These are phyloP conservation scores for Tulasnella sp. DNA, from an alignment of 768 basidiomycete genomes.

Conservation along the genomic window DNA sequence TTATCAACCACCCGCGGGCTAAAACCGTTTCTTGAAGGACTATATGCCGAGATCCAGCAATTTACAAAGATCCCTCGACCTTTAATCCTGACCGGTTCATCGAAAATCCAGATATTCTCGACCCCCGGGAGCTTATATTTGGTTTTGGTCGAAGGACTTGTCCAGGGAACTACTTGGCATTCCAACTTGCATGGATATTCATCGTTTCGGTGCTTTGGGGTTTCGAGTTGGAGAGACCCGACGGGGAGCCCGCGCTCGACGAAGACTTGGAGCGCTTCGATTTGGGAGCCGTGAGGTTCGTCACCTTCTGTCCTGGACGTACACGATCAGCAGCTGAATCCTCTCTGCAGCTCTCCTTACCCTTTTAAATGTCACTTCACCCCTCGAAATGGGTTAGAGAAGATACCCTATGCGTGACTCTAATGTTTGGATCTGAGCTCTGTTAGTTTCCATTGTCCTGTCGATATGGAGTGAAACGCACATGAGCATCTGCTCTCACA, in stretches of 20 bases:
- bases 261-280: not conserved
- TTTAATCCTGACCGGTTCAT: not conserved
- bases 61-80: not conserved
- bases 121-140: not conserved
- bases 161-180: not conserved
- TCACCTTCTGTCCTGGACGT: not conserved
- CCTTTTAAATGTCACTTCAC: not conserved
- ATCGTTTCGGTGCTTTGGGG: not conserved
- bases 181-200: not conserved
- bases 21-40: not conserved
- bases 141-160: not conserved
- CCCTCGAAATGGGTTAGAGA: not conserved
- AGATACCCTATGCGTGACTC: not conserved
- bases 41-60: not conserved
- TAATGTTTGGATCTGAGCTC: too few relatives aligned
- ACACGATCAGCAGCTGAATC: not conserved
- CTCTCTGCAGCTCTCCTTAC: not conserved
- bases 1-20: not conserved
- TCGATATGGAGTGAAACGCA: too few relatives aligned
- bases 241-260: not conserved
- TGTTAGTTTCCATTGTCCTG: too few relatives aligned
- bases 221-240: not conserved
- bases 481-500: too few relatives aligned
- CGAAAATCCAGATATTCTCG: not conserved
- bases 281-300: not conserved